A percentile compares a stretch with the other conserved stretches of the same genome.
These are phyloP conservation scores for Fusarium sp. DNA, from an alignment of 2,329 filamentous ascomycete species.

Conservation along the genomic window DNA sequence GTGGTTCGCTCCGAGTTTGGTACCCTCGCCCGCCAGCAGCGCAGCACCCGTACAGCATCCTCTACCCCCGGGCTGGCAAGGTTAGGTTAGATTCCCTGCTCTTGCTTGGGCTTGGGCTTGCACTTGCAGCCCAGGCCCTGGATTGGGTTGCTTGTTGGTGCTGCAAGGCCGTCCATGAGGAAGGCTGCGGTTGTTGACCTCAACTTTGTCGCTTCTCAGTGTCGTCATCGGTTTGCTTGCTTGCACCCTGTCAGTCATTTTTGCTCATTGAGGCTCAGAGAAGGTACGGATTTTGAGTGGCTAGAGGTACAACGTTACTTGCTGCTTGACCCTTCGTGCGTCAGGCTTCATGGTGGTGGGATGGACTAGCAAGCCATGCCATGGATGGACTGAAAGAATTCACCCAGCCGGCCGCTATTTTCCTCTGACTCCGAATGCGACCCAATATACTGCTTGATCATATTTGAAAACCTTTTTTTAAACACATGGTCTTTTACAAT, in stretches of 20 bases:
- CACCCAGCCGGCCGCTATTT: not conserved
- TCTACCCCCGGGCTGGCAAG: not conserved
- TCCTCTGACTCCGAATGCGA: not conserved
- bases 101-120: not conserved
- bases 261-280: conserved; percentile 38
- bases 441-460: not conserved
- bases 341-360: conserved; percentile 38
- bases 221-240: conserved; percentile 30
- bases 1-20: conserved; percentile 26
- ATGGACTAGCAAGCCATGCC: conserved; percentile 15
- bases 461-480: not conserved
- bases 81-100: conserved; percentile 1
- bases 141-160: conserved; percentile 3
- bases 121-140: not conserved
- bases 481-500: not conserved
- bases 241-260: conserved; percentile 5
- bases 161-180: not conserved
- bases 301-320: conserved; percentile 31
- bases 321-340: conserved; percentile 38
- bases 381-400: not conserved
- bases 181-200: conserved; percentile 11
- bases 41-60: conserved; percentile 1
- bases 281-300: conserved; percentile 28
- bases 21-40: conserved; percentile 8
- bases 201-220: conserved; percentile 14